Percentiles rank a stretch among this genome's conserved stretches.
Evolutionary conservation across 2,329 filamentous ascomycete genomes (phyloP).

Genomic region (Penicillium sp.): DNA sequence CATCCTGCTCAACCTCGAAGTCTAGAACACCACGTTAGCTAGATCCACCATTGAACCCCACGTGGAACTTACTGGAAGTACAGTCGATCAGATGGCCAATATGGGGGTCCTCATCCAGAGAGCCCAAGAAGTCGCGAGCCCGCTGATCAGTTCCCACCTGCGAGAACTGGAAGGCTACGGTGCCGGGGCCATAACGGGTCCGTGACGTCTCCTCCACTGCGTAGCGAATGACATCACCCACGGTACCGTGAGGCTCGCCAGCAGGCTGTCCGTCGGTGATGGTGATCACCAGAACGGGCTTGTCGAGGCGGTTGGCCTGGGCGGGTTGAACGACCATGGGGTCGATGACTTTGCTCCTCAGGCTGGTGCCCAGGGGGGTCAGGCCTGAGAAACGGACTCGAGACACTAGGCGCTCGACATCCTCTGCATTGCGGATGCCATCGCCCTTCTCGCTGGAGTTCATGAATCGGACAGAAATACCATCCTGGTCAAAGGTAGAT

Average conservation of each 20-base stretch:
- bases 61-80: conserved; percentile 58
- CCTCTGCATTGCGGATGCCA: conserved; percentile 55
- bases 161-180: conserved; percentile 66
- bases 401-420: conserved; percentile 57
- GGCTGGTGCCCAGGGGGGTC: conserved; percentile 63
- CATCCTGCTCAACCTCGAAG: conserved; percentile 65
- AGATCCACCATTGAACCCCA: background rate
- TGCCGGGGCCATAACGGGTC: conserved; percentile 55
- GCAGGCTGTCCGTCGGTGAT: conserved; percentile 66
- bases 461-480: conserved; percentile 68
- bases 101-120: conserved; percentile 61
- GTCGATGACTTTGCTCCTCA: conserved; percentile 63
- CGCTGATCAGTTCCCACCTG: conserved; percentile 66
- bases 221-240: conserved; percentile 57
- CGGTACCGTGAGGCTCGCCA: conserved; percentile 56
- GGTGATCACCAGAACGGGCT: conserved; percentile 64
- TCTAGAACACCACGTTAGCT: conserved; percentile 43
- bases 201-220: conserved; percentile 52
- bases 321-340: conserved; percentile 57
- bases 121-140: conserved; percentile 61
- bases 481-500: conserved; percentile 67
- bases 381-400: conserved; percentile 63
- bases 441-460: conserved; percentile 57
- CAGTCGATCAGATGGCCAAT: conserved; percentile 64
- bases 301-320: conserved; percentile 53